Conservation (phyloP, 768 basidiomycete genomes). For the Neoboletus subvelutipes region DNA sequence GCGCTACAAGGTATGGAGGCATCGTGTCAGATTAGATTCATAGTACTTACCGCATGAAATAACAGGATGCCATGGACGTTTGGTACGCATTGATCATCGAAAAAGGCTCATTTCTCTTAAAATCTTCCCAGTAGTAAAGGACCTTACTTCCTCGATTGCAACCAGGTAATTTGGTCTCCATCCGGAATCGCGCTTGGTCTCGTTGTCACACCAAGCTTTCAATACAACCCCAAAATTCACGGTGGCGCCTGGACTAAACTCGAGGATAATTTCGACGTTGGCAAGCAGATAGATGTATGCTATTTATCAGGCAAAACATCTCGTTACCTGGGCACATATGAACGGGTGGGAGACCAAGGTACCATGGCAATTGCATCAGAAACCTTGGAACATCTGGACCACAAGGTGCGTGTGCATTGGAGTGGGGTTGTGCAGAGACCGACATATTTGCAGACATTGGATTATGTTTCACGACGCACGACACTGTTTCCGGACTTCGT, state of each 20-base stretch:
- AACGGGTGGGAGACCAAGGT: constrained; percentile 15
- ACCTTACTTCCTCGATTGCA: constrained; percentile 9
- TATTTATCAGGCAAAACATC: neutral
- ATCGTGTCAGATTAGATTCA: neutral
- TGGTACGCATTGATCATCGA: constrained; percentile 9
- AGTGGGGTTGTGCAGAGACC: neutral
- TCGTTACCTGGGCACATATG: constrained; percentile 29
- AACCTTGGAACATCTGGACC: constrained; percentile 13
- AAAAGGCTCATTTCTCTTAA: neutral
- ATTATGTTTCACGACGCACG: constrained; percentile 15
- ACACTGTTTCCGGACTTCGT: constrained; percentile 23
- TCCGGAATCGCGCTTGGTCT: constrained; percentile 27
- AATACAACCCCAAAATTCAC: constrained; percentile 24
- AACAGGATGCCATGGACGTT: constrained; percentile 3
- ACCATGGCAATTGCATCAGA: constrained; percentile 15
- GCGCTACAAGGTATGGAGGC: constrained; percentile 18
- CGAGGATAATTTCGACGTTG: constrained; percentile 8
- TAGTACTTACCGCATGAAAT: neutral
- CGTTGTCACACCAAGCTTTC: constrained; percentile 25
- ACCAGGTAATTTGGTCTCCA: constrained; percentile 24
- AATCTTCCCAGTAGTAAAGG: constrained; percentile 13
- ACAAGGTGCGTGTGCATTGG: neutral
- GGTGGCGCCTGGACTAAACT: constrained; percentile 20
- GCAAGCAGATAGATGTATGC: constrained; percentile 23
- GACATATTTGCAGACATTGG: constrained; percentile 18